Evolutionary conservation across 768 basidiomycete species (phyloP), one percentile per base, ranked within the genome.

Genomic region (Leccinum imitatum): DNA sequence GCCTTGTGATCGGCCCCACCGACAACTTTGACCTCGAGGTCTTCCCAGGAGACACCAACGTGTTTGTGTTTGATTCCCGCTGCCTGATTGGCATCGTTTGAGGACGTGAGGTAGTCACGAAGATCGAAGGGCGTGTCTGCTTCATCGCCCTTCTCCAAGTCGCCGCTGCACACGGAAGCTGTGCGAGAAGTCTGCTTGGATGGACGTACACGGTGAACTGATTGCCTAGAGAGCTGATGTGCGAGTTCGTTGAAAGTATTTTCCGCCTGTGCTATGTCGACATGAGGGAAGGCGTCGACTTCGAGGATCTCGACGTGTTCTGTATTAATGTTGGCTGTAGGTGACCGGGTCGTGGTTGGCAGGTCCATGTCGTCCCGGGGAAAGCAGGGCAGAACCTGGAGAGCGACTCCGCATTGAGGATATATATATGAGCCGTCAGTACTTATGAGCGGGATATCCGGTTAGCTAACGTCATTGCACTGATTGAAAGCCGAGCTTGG

Each of bases 1-100:
- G 82, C 88, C 77, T 89, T 90, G 69, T 75, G 78, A 69, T 82
- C 78, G 11, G 74, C 66, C 13, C 81, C 82, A 19, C 87, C 89
- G 4, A 79, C 59, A 33, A 84, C 87, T 6, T 83, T 76, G 33
- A 90, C 89, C 59, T 84, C 76, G 1, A 91, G 75, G 64, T 86
- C 78, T 54, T 88, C 81, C 90, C 90, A 91, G 25, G 84, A 83
- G 23, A 91, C 84, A 33, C 88, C 88, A 8, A 91, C 87, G 60
- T 87, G 85, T 68, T 91, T 91, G 65, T 87, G 85, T 59, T 81
- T 82, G 51, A 90, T 86, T 15, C 89, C 89, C 2, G 86, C 87
- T 19, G 73, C 69, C 57, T 89, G 82, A 54, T 84, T 80, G 1
- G 84, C 84, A 64, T 89, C 87, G 67, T 87, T 89, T 14, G 83